Base-by-base conservation (phyloP, 2,329 filamentous ascomycete genomes). In the Fusarium abutilonis region DNA sequence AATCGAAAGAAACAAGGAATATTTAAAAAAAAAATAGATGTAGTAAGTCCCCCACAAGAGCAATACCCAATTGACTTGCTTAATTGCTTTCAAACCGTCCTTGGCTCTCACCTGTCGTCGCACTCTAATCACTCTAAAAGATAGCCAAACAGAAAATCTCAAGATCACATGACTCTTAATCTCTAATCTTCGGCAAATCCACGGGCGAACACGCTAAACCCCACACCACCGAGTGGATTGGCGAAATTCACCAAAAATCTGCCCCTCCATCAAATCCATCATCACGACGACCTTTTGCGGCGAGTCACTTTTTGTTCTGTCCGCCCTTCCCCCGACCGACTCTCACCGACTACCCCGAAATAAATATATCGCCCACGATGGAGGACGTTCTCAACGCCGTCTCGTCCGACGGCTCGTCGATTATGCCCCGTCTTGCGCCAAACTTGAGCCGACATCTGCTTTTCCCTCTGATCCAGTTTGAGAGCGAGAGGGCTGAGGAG, bases 401-500 rank as follows among this genome's bases (percentile, higher is more conserved):
- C 55, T 72, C 75, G 78, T 86, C 85, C 73, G 86, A 87, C 76
- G 82, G 90, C 77, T 87, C 92, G 81, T 90, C 89, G 76, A 86
- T 98, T 65, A 86, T 97, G 72, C 91, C 92, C 72, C 93, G 93
- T 80, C 83, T 99, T 74, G 90, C 97, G 76, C 89, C 89, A 69
- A 89, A 96, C 78, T 91, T 99, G 78, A 95, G 97, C 83, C 89
- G 95, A 70, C 95, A 99, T 78, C 85, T 99, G 72, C 91, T 98
- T 75, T 99, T 96, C 81, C 95, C 95, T 68, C 86, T 99, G 65
- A 89, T 99, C 76, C 93, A 97, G 81, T 97, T 97, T 79, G 85
- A 90, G 73, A 89, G 89, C 73, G 88, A 89, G 74, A 88, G 92
- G 77, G 89, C 96, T 67, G 89, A 93, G 76, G 90, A 93, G 73